Conservation (phyloP, 2,329 filamentous ascomycete species). For the Aspergillus jensenii region DNA sequence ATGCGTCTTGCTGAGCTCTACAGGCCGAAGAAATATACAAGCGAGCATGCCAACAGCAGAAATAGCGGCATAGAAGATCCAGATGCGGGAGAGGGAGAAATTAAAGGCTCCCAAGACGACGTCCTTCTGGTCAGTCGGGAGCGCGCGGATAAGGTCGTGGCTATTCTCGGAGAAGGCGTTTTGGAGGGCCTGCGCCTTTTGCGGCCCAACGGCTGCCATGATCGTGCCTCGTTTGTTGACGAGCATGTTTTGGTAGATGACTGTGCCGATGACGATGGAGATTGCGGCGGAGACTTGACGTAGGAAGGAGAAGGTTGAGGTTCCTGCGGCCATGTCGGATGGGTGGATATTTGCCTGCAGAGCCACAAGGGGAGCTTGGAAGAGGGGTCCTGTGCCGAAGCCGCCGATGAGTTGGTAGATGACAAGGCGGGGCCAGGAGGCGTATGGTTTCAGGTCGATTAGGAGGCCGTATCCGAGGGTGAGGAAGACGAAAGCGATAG, state of each 20-base stretch:
- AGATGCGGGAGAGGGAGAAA: conserved; percentile 47
- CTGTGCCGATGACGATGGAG: conserved; percentile 59
- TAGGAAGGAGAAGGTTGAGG: conserved; percentile 61
- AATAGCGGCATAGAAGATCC: conserved; percentile 50
- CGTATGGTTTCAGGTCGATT: conserved; percentile 57
- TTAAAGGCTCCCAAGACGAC: conserved; percentile 45
- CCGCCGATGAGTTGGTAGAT: conserved; percentile 61
- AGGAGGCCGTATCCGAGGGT: conserved; percentile 67
- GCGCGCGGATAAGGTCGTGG: conserved; percentile 32
- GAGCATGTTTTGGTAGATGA: conserved; percentile 46
- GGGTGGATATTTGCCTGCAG: conserved; percentile 63
- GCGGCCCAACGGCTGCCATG: conserved; percentile 27
- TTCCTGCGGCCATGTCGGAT: conserved; percentile 62
- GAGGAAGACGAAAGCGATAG: conserved; percentile 58
- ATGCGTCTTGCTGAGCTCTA: conserved; percentile 42
- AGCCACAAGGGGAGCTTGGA: conserved; percentile 62
- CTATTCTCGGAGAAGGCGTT: conserved; percentile 38
- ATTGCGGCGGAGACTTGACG: conserved; percentile 59
- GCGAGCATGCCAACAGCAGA: conserved; percentile 38
- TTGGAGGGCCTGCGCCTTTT: conserved; percentile 26
- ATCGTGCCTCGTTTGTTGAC: conserved; percentile 30
- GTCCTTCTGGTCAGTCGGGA: conserved; percentile 32
- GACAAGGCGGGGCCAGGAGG: conserved; percentile 50
- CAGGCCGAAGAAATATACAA: conserved; percentile 40
- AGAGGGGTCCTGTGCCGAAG: conserved; percentile 62